Conservation (phyloP, 108 stramenopile genomes). For the Conticribra guillardii region DNA sequence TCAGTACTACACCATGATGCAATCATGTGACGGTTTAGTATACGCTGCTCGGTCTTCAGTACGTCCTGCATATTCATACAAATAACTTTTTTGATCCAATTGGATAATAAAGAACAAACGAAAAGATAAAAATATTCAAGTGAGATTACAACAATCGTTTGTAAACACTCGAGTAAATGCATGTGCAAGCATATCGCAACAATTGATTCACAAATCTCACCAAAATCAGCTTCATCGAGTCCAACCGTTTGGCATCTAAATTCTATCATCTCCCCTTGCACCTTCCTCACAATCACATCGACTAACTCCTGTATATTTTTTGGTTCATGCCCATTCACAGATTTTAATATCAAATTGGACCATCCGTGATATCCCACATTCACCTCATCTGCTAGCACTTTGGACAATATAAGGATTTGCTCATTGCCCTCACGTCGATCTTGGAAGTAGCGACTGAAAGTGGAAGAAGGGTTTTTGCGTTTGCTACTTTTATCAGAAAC, state of each 20-base stretch:
- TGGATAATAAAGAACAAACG: neutral
- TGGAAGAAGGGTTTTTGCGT: slow-evolving; percentile 5
- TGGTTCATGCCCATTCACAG: slow-evolving; percentile 47
- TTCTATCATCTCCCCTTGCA: slow-evolving; percentile 28
- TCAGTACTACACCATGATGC: slow-evolving; percentile 48
- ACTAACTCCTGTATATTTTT: slow-evolving; percentile 47
- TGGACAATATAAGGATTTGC: slow-evolving; percentile 45
- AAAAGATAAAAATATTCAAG: neutral
- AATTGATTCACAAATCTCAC: neutral
- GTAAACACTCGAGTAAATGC: no score
- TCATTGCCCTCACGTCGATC: slow-evolving; percentile 33
- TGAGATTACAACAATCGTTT: neutral
- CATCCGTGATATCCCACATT: slow-evolving; percentile 52
- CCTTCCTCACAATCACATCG: slow-evolving; percentile 22
- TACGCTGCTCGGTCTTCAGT: slow-evolving; percentile 34
- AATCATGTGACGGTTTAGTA: slow-evolving; percentile 46
- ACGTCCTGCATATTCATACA: slow-evolving; percentile 46
- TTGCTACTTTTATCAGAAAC: slow-evolving; percentile 38
- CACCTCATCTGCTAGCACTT: slow-evolving; percentile 48
- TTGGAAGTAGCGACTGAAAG: slow-evolving; percentile 32
- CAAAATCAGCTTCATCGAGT: slow-evolving; percentile 35
- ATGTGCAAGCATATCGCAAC: neutral
- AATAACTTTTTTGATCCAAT: slow-evolving; percentile 19
- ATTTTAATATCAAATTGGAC: slow-evolving; percentile 38
- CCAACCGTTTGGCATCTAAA: slow-evolving; percentile 31